These are phyloP conservation scores for Capsicum baccatum DNA, from an alignment of 257 asterid species.

Conservation along the genomic window DNA sequence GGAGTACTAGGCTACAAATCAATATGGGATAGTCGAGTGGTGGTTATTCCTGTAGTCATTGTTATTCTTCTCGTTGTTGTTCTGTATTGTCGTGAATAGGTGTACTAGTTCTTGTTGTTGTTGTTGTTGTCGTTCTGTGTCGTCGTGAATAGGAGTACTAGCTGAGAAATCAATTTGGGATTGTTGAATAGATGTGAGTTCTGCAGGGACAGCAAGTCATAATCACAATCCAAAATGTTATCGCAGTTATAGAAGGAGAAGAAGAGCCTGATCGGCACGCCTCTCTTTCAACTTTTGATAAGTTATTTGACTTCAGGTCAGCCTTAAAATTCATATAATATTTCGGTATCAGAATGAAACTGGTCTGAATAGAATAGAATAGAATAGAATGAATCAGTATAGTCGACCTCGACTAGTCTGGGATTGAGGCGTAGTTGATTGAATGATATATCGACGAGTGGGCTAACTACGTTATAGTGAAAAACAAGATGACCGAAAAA, in stretches of 20 bases:
- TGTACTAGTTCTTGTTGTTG: too few species aligned
- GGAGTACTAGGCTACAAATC: too few species aligned
- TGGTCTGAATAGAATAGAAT: not conserved
- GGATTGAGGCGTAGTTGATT: not conserved
- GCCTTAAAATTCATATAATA: not conserved
- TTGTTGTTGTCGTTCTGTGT: too few species aligned
- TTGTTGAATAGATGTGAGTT: constrained; percentile 25
- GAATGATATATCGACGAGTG: not conserved
- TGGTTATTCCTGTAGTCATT: too few species aligned
- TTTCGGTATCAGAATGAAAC: not conserved
- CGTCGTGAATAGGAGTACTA: not conserved
- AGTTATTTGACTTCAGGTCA: not conserved
- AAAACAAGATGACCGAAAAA: not conserved
- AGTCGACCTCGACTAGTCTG: not conserved
- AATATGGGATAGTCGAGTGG: too few species aligned
- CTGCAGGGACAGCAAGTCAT: constrained; percentile 82
- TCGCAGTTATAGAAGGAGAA: constrained; percentile 77
- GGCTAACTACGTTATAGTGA: not conserved
- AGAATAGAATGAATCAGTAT: not conserved
- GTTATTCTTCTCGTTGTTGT: too few species aligned
- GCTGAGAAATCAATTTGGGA: not conserved
- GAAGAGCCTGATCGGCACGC: constrained; percentile 85
- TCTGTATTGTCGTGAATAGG: too few species aligned
- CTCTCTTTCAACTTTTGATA: constrained; percentile 8
- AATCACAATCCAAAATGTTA: constrained; percentile 77